Base-by-base conservation (phyloP, 179 eudicot genomes). In the Silene vulgaris region DNA sequence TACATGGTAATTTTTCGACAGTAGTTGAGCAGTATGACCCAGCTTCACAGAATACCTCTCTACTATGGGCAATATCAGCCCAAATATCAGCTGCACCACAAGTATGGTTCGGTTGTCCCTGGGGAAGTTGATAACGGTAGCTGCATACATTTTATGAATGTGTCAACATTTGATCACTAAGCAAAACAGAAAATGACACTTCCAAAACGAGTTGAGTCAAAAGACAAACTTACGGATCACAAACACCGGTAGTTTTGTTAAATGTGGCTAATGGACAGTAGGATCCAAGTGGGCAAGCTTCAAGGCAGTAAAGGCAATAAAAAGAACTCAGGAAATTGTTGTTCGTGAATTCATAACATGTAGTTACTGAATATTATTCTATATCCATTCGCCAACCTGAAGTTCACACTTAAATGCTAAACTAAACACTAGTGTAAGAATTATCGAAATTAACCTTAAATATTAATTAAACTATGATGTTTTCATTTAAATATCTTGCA, bases 231-330 rank as follows among this genome's bases (percentile, higher is more conserved):
- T 88, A 91, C 98, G 98, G 98, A 59, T 87, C 93, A 81, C 98
- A 93, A 14, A 86, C 75, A 48, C 95, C 93, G 12, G 89, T 87
- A 56, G 79, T 71, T 45, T 72, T 61, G 63, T 93, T 89, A 72
- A 89, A 87, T 13, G 74, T 82, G 0, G 90, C 90, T 75, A 77
- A 62, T 0, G 98, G 98, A 78, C 98, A 93, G 72, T 91, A 89
- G 8, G 98, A 79, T 72, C 98, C 98, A 66, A 89, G 86, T 3
- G 98, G 98, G 79, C 98, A 93, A 72, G 98, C 98, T 93, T 77
- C 81, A 85, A 72, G 20, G 20, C 74, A 65, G 79, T 60, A 70
- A 74, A 32, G 48, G 37, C 69, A 81, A 50, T 32, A 32, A 32
- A 32, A 32, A 32, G 43, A 43, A 76, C 74, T 71, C 14, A 82